phyloP scores from a whole-genome alignment of 257 asterid genomes.

The Cordia subcordata region DNA sequence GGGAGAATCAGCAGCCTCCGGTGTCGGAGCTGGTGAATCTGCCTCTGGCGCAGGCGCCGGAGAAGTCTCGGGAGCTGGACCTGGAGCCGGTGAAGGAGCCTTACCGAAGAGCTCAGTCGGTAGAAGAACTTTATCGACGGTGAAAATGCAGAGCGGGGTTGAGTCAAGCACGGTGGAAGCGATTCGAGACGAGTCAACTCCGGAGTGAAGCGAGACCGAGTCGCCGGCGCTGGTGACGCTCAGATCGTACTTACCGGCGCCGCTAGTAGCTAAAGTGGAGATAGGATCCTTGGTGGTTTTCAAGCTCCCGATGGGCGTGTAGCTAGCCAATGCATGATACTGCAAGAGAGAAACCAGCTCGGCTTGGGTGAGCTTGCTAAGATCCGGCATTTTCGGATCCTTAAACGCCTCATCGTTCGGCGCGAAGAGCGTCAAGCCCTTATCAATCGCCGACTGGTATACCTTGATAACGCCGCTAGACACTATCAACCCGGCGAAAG shows the following conservation, averaged over 20 bases:
- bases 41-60: constrained; percentile 64
- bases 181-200: constrained; percentile 75
- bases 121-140: constrained; percentile 74
- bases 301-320: constrained; percentile 69
- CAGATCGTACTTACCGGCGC: constrained; percentile 72
- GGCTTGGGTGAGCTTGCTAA: constrained; percentile 57
- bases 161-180: constrained; percentile 85
- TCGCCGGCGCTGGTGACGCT: constrained; percentile 63
- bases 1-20: constrained; percentile 48
- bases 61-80: constrained; percentile 67
- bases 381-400: constrained; percentile 58
- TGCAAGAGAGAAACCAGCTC: constrained; percentile 69
- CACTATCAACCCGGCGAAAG: constrained; percentile 49
- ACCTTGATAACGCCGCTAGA: constrained; percentile 64
- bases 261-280: constrained; percentile 74
- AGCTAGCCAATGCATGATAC: constrained; percentile 74
- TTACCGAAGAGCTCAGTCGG: constrained; percentile 81
- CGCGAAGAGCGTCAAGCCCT: constrained; percentile 79
- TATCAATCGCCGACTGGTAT: constrained; percentile 41
- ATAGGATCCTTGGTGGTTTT: constrained; percentile 48
- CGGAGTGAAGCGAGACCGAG: constrained; percentile 73
- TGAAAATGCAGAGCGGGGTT: constrained; percentile 80
- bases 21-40: constrained; percentile 40
- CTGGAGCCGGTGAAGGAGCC: constrained; percentile 86
- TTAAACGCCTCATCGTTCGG: constrained; percentile 94